phyloP scores from a whole-genome alignment of 192 early-diverging fungal species.

The Coemansia sp. region DNA sequence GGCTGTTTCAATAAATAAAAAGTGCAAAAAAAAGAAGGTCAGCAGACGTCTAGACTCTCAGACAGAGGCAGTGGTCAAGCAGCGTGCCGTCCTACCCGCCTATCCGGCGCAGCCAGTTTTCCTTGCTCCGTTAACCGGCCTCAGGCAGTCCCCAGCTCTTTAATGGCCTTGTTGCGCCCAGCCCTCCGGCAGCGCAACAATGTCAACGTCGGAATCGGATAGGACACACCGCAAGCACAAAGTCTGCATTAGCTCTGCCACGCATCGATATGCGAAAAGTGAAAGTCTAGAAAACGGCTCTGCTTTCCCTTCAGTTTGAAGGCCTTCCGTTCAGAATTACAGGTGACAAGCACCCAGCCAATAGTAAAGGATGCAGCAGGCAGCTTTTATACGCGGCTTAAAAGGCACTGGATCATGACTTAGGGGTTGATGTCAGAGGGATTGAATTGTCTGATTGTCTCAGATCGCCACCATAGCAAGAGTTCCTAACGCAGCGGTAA shows the following conservation, averaged over 20 bases:
- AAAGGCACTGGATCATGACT: background rate
- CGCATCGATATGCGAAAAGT: background rate
- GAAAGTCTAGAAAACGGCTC: background rate
- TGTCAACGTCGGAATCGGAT: background rate
- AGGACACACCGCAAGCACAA: background rate
- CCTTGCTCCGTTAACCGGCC: background rate
- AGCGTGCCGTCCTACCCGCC: too few species aligned
- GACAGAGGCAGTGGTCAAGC: too few species aligned
- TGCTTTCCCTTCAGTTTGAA: background rate
- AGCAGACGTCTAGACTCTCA: too few species aligned
- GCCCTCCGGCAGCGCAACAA: slow-evolving; percentile 1
- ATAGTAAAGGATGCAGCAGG: background rate
- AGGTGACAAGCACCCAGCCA: background rate
- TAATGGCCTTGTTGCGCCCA: background rate
- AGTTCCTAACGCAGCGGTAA: too few species aligned
- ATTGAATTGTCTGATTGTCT: background rate
- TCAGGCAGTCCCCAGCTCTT: slow-evolving; percentile 1
- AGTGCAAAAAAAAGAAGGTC: background rate
- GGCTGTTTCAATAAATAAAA: background rate
- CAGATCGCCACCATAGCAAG: background rate
- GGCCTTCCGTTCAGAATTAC: background rate
- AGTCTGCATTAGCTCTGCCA: background rate
- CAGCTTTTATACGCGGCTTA: background rate
- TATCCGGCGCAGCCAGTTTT: background rate
- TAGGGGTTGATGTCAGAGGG: slow-evolving; percentile 1